phyloP scores from a whole-genome alignment of 2,329 filamentous ascomycete species.

The Aspergillus quadricinctus region DNA sequence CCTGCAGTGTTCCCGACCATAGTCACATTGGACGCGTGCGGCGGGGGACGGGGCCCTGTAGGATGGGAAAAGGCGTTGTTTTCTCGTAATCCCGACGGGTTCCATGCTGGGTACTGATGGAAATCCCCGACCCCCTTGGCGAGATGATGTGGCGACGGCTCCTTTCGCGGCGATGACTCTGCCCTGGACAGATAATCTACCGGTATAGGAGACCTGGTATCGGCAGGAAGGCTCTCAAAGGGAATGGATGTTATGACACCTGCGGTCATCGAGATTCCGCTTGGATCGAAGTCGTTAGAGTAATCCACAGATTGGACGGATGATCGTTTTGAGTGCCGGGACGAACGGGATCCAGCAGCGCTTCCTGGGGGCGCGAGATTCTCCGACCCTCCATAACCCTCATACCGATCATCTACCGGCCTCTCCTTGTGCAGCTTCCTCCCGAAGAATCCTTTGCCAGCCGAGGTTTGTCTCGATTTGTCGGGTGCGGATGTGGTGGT shows the following conservation, averaged over 20 bases:
- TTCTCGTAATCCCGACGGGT: conserved; percentile 49
- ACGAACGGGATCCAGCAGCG: conserved; percentile 63
- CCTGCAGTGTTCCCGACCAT: conserved; percentile 69
- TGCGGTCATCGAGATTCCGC: conserved; percentile 67
- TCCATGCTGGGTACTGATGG: conserved; percentile 81
- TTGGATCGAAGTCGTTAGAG: conserved; percentile 55
- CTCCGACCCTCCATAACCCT: conserved; percentile 56
- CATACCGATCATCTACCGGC: conserved; percentile 59
- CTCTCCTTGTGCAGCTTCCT: conserved; percentile 73
- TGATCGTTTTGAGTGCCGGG: conserved; percentile 67
- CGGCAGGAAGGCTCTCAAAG: conserved; percentile 66
- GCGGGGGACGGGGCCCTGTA: conserved; percentile 59
- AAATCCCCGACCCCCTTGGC: conserved; percentile 75
- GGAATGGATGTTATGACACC: conserved; percentile 85
- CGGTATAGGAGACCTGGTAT: conserved; percentile 65
- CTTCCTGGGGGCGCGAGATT: conserved; percentile 59
- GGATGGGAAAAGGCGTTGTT: conserved; percentile 53
- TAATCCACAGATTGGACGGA: conserved; percentile 69
- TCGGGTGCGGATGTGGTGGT: conserved; percentile 62
- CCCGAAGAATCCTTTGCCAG: conserved; percentile 81
- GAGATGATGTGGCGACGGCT: conserved; percentile 76
- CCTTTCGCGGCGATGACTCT: conserved; percentile 59
- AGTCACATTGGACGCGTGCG: conserved; percentile 52
- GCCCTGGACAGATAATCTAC: conserved; percentile 68
- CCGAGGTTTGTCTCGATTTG: conserved; percentile 78